A percentile compares a stretch with the other conserved stretches of the same genome.
Conservation (phyloP, 1,284 basidiomycete genomes). For the Puccinia horiana region DNA sequence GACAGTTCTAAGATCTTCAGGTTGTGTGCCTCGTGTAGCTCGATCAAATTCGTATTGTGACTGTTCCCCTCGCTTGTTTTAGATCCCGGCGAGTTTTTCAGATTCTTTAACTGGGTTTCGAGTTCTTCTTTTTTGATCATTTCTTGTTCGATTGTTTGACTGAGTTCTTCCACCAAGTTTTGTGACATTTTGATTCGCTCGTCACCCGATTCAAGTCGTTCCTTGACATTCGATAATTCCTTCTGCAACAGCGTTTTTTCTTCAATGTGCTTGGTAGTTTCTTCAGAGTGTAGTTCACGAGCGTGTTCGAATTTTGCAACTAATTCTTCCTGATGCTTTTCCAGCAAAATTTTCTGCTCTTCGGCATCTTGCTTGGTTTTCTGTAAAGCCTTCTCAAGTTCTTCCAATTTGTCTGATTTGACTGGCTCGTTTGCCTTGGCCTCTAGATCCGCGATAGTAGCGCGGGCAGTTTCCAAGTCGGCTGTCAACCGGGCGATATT, state of each 20-base stretch:
- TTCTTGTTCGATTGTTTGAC: conserved; percentile 37
- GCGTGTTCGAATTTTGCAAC: conserved; percentile 32
- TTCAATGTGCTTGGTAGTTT: conserved; percentile 41
- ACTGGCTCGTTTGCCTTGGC: conserved; percentile 13
- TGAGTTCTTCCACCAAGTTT: conserved; percentile 27
- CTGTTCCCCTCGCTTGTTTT: background rate
- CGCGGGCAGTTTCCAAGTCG: conserved; percentile 6
- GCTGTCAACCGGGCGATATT: conserved; percentile 29
- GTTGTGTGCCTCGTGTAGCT: conserved; percentile 44
- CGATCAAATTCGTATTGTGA: conserved; percentile 28
- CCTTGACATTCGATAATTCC: conserved; percentile 19
- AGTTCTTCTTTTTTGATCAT: conserved; percentile 27
- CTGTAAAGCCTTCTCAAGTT: conserved; percentile 13
- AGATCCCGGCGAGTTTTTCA: background rate
- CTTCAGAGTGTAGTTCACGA: conserved; percentile 25
- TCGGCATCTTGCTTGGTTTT: conserved; percentile 14
- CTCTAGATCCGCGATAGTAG: background rate
- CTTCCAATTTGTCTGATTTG: conserved; percentile 21
- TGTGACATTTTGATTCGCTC: conserved; percentile 25
- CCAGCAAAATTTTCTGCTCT: background rate
- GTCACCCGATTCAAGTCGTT: conserved; percentile 15
- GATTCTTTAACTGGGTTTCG: conserved; percentile 23
- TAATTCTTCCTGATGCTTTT: conserved; percentile 19
- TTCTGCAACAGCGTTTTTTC: conserved; percentile 40
- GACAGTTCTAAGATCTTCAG: conserved; percentile 36